Percentiles rank a stretch among this genome's conserved stretches.
These are phyloP conservation scores for Umbelopsis sp. DNA, from an alignment of 192 early-diverging fungal genomes.

Conservation along the genomic window DNA sequence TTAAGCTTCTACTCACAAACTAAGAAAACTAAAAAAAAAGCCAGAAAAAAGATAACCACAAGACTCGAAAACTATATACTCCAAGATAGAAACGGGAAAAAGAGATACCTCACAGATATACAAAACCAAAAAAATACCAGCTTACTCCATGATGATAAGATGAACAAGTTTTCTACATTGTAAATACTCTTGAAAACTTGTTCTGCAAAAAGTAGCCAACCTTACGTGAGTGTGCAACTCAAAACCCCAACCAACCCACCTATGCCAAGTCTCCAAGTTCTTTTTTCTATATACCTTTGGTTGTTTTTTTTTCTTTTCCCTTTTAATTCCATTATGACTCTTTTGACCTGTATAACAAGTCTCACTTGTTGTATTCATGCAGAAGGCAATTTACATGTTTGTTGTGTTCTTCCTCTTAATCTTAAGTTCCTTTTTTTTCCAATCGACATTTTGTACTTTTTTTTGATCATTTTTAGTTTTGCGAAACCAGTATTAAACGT, in stretches of 20 bases:
- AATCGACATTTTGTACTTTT: too few species aligned
- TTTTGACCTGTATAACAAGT: background rate
- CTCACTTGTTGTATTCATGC: too few species aligned
- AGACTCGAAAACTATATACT: background rate
- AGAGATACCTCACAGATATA: background rate
- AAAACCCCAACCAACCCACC: background rate
- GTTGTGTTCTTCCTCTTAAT: too few species aligned
- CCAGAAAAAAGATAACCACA: background rate
- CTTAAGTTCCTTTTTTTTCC: too few species aligned
- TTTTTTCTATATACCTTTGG: constrained; percentile 17
- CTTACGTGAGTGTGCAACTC: background rate
- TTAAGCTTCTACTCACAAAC: background rate
- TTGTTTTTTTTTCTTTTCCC: background rate
- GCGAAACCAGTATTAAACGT: too few species aligned
- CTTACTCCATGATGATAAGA: background rate
- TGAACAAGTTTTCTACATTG: constrained; percentile 9
- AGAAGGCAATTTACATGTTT: too few species aligned
- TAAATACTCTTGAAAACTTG: constrained; percentile 15
- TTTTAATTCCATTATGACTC: background rate
- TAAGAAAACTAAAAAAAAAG: constrained; percentile 9
- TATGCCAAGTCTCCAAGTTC: background rate
- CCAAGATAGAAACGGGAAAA: constrained; percentile 17
- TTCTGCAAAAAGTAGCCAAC: background rate
- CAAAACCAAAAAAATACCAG: background rate
- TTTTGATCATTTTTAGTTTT: too few species aligned